A percentile compares a stretch with the other conserved stretches of the same genome.
phyloP scores from a whole-genome alignment of 2,329 filamentous ascomycete species.

The Ophiocordyceps camponoti-saundersi region DNA sequence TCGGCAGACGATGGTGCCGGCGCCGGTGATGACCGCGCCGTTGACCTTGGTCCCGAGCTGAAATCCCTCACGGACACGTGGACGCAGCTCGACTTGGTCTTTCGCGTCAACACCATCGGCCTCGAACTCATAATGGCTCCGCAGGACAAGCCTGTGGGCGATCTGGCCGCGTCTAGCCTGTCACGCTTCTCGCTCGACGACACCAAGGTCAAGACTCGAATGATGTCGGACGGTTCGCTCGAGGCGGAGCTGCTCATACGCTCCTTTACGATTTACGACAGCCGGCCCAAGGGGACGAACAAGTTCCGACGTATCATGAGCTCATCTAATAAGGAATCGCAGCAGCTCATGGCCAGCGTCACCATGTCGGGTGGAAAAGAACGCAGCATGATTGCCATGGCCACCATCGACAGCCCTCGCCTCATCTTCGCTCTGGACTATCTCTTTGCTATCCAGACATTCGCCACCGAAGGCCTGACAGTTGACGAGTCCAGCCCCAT shows the following conservation, averaged over 20 bases:
- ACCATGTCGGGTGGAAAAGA: slow-evolving; percentile 80
- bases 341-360: slow-evolving; percentile 96
- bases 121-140: slow-evolving; percentile 71
- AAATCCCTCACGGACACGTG: slow-evolving; percentile 54
- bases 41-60: slow-evolving; percentile 53
- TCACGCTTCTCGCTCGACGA: slow-evolving; percentile 91
- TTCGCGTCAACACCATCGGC: slow-evolving; percentile 74
- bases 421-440: slow-evolving; percentile 96
- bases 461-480: slow-evolving; percentile 54
- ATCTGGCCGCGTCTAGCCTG: slow-evolving; percentile 63
- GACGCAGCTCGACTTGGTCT: slow-evolving; percentile 87
- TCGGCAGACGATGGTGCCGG: slow-evolving; percentile 13
- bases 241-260: slow-evolving; percentile 89
- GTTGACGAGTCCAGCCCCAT: slow-evolving; percentile 37
- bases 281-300: slow-evolving; percentile 73
- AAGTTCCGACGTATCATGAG: slow-evolving; percentile 98
- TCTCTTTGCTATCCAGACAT: slow-evolving; percentile 74
- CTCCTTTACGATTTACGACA: slow-evolving; percentile 90
- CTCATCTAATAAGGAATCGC: slow-evolving; percentile 81
- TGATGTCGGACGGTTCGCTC: slow-evolving; percentile 80
- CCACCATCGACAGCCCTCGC: slow-evolving; percentile 85
- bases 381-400: slow-evolving; percentile 69
- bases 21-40: slow-evolving; percentile 22
- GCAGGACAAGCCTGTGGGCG: slow-evolving; percentile 60
- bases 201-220: slow-evolving; percentile 77